These are phyloP conservation scores for Dionaea muscipula DNA, from an alignment of 179 eudicot species.

Conservation along the genomic window DNA sequence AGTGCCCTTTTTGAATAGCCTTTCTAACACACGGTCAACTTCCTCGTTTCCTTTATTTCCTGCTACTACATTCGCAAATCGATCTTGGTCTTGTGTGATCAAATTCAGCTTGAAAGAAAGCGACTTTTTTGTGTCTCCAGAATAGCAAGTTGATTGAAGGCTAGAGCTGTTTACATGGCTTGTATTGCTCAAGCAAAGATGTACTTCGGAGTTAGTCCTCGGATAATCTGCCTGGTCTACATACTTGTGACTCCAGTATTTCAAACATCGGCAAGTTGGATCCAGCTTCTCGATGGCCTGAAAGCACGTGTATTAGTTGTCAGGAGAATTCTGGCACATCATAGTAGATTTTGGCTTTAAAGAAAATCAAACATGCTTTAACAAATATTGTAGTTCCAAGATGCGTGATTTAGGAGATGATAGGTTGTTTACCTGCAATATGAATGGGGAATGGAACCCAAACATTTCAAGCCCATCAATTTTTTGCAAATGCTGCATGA, in stretches of 20 bases:
- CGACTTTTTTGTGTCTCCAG: neutral
- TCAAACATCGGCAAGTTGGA: slow-evolving; percentile 25
- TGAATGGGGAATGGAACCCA: slow-evolving; percentile 37
- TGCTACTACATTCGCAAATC: neutral
- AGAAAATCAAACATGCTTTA: neutral
- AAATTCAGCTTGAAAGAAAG: slow-evolving; percentile 1
- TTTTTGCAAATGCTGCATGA: slow-evolving; percentile 16
- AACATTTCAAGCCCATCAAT: slow-evolving; percentile 50
- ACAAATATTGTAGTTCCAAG: too few relatives aligned
- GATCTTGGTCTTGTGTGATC: slow-evolving; percentile 5
- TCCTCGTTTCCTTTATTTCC: slow-evolving; percentile 8
- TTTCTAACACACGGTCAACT: slow-evolving; percentile 10
- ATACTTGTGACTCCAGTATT: slow-evolving; percentile 34
- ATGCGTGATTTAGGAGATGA: too few relatives aligned
- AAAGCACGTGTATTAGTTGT: neutral
- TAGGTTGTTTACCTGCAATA: slow-evolving; percentile 36
- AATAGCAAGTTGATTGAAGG: slow-evolving; percentile 11
- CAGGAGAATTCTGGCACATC: neutral
- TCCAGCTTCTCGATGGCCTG: slow-evolving; percentile 52
- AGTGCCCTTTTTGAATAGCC: slow-evolving; percentile 26
- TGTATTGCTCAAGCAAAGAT: neutral
- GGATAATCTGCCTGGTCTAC: slow-evolving; percentile 1
- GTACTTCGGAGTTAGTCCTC: neutral
- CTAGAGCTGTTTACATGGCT: slow-evolving; percentile 3
- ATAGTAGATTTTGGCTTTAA: neutral